These are phyloP conservation scores for Hymenoscyphus infarciens DNA, from an alignment of 2,329 filamentous ascomycete species.

Conservation along the genomic window DNA sequence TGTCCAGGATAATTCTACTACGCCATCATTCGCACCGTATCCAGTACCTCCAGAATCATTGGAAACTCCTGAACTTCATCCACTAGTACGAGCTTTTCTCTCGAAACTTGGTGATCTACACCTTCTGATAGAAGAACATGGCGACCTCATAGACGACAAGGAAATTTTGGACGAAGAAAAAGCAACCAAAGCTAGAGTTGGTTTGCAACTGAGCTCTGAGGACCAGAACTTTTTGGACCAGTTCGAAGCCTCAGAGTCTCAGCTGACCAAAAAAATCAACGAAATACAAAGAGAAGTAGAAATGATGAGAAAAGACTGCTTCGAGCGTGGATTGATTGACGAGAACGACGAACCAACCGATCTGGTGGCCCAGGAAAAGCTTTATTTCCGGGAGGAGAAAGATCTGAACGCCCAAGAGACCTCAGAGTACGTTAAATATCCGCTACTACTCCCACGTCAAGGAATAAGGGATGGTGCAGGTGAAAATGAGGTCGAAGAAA, in stretches of 20 bases:
- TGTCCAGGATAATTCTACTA: neutral
- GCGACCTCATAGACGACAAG: constrained; percentile 19
- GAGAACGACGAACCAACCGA: constrained; percentile 23
- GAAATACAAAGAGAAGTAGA: constrained; percentile 10
- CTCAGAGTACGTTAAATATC: constrained; percentile 26
- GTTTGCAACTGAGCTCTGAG: constrained; percentile 11
- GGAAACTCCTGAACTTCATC: constrained; percentile 20
- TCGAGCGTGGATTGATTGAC: constrained; percentile 24
- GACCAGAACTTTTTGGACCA: constrained; percentile 24
- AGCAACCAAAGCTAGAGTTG: constrained; percentile 6
- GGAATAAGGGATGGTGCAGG: neutral
- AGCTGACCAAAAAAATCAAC: constrained; percentile 15
- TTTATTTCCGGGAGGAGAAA: constrained; percentile 1
- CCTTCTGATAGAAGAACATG: constrained; percentile 20
- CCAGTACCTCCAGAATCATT: neutral
- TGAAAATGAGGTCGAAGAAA: neutral
- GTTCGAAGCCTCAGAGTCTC: constrained; percentile 10
- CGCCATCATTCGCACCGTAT: too few species aligned
- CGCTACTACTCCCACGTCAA: constrained; percentile 18
- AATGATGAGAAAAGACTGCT: constrained; percentile 18
- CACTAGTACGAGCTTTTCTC: constrained; percentile 18
- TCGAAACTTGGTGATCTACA: constrained; percentile 23
- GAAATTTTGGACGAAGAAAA: constrained; percentile 17
- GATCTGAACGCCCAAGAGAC: constrained; percentile 9
- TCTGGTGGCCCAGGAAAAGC: constrained; percentile 14